A percentile compares a stretch with the other conserved stretches of the same genome.
Evolutionary conservation across 306 rosid genomes (phyloP).

Genomic region (Quercus alba): DNA sequence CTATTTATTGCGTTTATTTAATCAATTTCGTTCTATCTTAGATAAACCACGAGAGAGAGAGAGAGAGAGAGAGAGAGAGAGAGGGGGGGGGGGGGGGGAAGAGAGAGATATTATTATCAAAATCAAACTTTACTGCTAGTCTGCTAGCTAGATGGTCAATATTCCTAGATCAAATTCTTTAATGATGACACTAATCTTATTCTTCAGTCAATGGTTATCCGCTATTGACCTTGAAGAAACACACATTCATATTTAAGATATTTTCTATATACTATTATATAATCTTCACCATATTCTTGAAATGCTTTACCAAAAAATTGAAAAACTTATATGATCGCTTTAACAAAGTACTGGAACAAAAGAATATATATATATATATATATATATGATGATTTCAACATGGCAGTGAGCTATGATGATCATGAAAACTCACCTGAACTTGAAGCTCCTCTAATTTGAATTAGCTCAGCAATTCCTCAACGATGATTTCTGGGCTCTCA

Average conservation of each 20-base stretch:
- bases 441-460: slow-evolving; percentile 15
- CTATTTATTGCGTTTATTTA: neutral
- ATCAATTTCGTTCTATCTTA: neutral
- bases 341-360: neutral
- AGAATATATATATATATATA: neutral
- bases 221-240: neutral
- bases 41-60: neutral
- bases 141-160: neutral
- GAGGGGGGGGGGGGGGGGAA: neutral
- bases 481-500: slow-evolving; percentile 10
- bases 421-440: neutral
- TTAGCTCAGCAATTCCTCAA: neutral
- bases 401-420: neutral
- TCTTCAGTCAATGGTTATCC: slow-evolving; percentile 24
- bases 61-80: neutral
- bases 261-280: neutral
- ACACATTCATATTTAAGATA: neutral
- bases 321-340: neutral
- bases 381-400: neutral
- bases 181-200: slow-evolving; percentile 31
- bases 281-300: slow-evolving; percentile 9
- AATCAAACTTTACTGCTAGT: slow-evolving; percentile 8
- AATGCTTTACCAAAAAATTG: neutral
- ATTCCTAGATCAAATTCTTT: slow-evolving; percentile 6
- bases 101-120: slow-evolving; percentile 16